Base-by-base conservation (phyloP, 202 grass and related monocot species). In the Alloteropsis angusta region DNA sequence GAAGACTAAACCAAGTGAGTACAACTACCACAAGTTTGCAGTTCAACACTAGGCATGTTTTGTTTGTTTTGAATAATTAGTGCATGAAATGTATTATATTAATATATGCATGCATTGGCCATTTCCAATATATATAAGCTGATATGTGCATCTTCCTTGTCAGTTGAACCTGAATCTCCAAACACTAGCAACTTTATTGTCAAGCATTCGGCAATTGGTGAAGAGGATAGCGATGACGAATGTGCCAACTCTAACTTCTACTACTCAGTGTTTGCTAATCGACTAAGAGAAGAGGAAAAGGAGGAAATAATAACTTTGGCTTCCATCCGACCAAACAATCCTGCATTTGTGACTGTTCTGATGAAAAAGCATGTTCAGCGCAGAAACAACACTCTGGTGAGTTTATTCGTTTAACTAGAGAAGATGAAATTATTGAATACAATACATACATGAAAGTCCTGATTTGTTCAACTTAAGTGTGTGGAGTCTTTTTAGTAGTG, bases 271-370 rank as follows among this genome's bases (percentile, higher is more conserved):
- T 14, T 6, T 66, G 68, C 50, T 4, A 12, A 37, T 39, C 38
- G 43, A 34, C 60, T 75, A 52, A 17, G 1, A 0, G 49, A 75
- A 9, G 52, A 68, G 1, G 77, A 75, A 50, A 72, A 71, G 17
- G n/a, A 5, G n/a, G 66, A 79, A n/a, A 64, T 84, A 43, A 7
- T 55, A 0, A 26, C n/a, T 30, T 42, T 78, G 56, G 56, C 56
- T 84, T 42, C 56, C 35, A 26, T 71, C 55, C 35, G 0, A 72
- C 45, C 9, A 1, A 65, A 39, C 43, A 86, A 86, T 54, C 63
- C 77, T 25, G 71, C 32, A 61, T 86, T 81, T 68, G 9, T 81
- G 42, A 37, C 18, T 18, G 44, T 86, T 62, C 35, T 81, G 18
- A 37, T 5, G 52, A 70, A 6, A 19, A 43, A 4, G 4, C 70